These are phyloP conservation scores for Boechera retrofracta DNA, from an alignment of 345 rosid genomes.

Conservation along the genomic window DNA sequence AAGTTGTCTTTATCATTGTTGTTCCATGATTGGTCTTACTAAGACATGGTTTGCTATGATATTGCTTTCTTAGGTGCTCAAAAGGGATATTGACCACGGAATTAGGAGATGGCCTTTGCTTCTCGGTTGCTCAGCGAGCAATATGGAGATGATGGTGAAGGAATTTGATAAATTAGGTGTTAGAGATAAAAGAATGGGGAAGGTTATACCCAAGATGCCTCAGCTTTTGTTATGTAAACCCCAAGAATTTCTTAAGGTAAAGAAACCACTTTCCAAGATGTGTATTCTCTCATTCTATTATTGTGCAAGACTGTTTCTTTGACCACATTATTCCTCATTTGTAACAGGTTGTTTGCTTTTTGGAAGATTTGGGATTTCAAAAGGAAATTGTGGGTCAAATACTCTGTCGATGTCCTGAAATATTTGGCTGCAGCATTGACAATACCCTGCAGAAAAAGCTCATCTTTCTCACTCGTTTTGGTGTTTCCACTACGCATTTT, in stretches of 20 bases:
- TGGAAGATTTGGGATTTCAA: slow-evolving; percentile 74
- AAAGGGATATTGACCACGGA: slow-evolving; percentile 59
- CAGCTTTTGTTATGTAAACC: slow-evolving; percentile 79
- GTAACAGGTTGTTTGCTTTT: slow-evolving; percentile 67
- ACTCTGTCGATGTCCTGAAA: slow-evolving; percentile 80
- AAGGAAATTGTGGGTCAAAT: slow-evolving; percentile 61
- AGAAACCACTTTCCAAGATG: background rate
- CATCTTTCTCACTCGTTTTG: slow-evolving; percentile 59
- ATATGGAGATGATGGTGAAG: slow-evolving; percentile 64
- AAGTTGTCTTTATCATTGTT: background rate
- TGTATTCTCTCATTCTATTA: slow-evolving; percentile 1
- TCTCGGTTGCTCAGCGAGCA: slow-evolving; percentile 76
- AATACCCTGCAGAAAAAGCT: slow-evolving; percentile 73
- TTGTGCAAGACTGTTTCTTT: background rate
- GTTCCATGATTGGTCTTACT: slow-evolving; percentile 15
- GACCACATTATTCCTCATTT: background rate
- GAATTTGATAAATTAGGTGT: slow-evolving; percentile 61
- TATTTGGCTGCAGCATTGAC: slow-evolving; percentile 66
- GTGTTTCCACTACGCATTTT: slow-evolving; percentile 61
- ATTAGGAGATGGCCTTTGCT: slow-evolving; percentile 80
- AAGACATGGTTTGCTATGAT: slow-evolving; percentile 16
- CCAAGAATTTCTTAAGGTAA: slow-evolving; percentile 69
- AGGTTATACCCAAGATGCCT: slow-evolving; percentile 76
- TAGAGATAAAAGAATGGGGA: slow-evolving; percentile 66
- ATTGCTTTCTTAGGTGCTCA: slow-evolving; percentile 56